Evolutionary conservation across 352 stramenopile species (phyloP).

Genomic region (Phytophthora litchii): DNA sequence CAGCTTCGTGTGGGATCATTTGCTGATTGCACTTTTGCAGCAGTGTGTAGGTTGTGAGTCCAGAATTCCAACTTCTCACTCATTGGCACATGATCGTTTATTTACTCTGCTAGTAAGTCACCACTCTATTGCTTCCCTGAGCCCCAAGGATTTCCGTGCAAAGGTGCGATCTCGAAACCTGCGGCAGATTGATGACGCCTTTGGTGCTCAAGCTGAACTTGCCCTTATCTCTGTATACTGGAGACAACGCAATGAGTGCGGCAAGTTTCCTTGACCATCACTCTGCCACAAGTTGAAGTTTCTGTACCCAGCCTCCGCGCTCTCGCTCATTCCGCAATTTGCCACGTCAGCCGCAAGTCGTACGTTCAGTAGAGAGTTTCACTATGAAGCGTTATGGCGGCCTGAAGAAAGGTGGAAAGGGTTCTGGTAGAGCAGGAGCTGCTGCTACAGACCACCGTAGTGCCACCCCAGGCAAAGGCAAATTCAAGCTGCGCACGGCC

Average conservation of each 20-base stretch:
- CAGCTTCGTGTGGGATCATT: conserved; percentile 57
- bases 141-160: conserved; percentile 62
- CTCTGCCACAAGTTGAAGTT: conserved; percentile 42
- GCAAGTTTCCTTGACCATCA: conserved; percentile 48
- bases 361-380: not conserved
- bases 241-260: conserved; percentile 33
- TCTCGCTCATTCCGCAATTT: conserved; percentile 35
- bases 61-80: too few relatives aligned
- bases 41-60: conserved; percentile 5
- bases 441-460: not conserved
- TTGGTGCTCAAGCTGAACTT: conserved; percentile 49
- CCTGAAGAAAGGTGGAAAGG: conserved; percentile 4
- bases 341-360: conserved; percentile 10
- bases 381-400: conserved; percentile 26
- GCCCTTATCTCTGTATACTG: conserved; percentile 54
- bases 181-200: conserved; percentile 36
- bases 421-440: not conserved
- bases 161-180: conserved; percentile 58
- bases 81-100: conserved; percentile 18
- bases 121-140: conserved; percentile 36
- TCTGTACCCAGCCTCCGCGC: conserved; percentile 8
- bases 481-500: conserved; percentile 32
- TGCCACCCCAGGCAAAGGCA: conserved; percentile 12
- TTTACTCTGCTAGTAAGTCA: conserved; percentile 36
- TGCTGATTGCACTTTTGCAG: conserved; percentile 47